phyloP scores from a whole-genome alignment of 2,329 filamentous ascomycete genomes.

The Cladosporium sp. region DNA sequence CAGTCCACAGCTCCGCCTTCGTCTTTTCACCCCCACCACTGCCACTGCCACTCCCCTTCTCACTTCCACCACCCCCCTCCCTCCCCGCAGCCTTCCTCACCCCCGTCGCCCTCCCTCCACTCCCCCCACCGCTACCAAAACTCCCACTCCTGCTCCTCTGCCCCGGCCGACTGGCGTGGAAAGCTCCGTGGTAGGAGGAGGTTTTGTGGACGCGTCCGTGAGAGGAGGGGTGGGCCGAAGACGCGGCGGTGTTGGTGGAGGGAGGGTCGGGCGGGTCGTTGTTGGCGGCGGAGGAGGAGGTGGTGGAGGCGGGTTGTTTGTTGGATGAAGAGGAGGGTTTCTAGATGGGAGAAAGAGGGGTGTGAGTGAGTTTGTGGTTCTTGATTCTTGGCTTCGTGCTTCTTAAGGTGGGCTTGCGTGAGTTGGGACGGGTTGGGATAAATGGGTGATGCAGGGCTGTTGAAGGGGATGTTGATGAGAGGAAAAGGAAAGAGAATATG shows the following conservation, averaged over 20 bases:
- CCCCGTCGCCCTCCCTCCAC: background rate
- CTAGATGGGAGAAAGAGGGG: background rate
- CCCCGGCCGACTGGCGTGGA: constrained; percentile 10
- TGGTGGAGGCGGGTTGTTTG: background rate
- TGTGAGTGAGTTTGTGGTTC: too few species aligned
- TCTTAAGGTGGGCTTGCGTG: too few species aligned
- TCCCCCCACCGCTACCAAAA: background rate
- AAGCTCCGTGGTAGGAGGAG: background rate
- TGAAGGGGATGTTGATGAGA: too few species aligned
- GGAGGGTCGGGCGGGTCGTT: too few species aligned
- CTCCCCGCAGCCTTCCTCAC: too few species aligned
- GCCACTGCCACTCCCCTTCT: background rate
- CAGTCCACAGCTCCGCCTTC: constrained; percentile 2
- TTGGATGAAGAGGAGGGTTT: too few species aligned
- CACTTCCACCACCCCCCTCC: background rate
- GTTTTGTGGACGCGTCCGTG: constrained; percentile 6
- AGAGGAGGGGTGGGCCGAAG: too few species aligned
- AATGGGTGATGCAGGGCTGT: too few species aligned
- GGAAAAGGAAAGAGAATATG: too few species aligned
- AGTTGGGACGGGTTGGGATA: too few species aligned
- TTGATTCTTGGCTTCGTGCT: too few species aligned
- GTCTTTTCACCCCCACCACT: constrained; percentile 3
- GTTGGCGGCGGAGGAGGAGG: background rate
- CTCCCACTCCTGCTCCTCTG: constrained; percentile 9
- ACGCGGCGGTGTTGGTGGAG: too few species aligned